A percentile compares a stretch with the other conserved stretches of the same genome.
Evolutionary conservation across 2,329 filamentous ascomycete genomes (phyloP).

Genomic region (Sporothrix protearum): DNA sequence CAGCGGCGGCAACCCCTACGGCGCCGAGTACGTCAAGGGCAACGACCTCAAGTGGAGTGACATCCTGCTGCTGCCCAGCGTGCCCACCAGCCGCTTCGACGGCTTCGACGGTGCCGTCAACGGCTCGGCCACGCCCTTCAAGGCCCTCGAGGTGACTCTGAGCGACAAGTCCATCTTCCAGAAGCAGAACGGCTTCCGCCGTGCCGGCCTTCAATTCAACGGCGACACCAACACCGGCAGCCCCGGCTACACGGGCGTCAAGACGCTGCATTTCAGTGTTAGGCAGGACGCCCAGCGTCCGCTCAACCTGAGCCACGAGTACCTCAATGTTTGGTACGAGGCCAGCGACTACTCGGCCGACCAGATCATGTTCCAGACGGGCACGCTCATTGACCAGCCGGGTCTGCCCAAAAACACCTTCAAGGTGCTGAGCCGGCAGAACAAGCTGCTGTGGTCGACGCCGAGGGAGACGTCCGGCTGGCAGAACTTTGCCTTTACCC

Average conservation of each 20-base stretch:
- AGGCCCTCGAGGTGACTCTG: conserved; percentile 44
- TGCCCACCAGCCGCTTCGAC: conserved; percentile 39
- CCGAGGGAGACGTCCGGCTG: conserved; percentile 46
- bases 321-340: conserved; percentile 40
- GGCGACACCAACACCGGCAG: conserved; percentile 41
- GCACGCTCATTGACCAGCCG: conserved; percentile 37
- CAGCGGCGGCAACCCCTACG: conserved; percentile 35
- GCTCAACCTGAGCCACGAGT: conserved; percentile 40
- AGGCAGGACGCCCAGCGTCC: conserved; percentile 35
- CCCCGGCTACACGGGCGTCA: conserved; percentile 36
- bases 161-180: conserved; percentile 46
- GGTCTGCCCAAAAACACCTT: conserved; percentile 39
- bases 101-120: conserved; percentile 39
- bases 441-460: conserved; percentile 41
- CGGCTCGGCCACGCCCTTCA: conserved; percentile 28
- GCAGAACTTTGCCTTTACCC: conserved; percentile 59
- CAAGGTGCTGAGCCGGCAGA: conserved; percentile 42
- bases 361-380: conserved; percentile 41
- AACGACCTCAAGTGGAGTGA: conserved; percentile 37
- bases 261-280: conserved; percentile 40
- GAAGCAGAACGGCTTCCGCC: conserved; percentile 45
- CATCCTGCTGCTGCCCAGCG: conserved; percentile 37
- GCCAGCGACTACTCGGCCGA: conserved; percentile 38
- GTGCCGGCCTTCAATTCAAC: conserved; percentile 44
- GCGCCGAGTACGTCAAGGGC: conserved; percentile 40